phyloP scores from a whole-genome alignment of 495 filamentous ascomycete genomes.

The Astrothelium macrocarpum region DNA sequence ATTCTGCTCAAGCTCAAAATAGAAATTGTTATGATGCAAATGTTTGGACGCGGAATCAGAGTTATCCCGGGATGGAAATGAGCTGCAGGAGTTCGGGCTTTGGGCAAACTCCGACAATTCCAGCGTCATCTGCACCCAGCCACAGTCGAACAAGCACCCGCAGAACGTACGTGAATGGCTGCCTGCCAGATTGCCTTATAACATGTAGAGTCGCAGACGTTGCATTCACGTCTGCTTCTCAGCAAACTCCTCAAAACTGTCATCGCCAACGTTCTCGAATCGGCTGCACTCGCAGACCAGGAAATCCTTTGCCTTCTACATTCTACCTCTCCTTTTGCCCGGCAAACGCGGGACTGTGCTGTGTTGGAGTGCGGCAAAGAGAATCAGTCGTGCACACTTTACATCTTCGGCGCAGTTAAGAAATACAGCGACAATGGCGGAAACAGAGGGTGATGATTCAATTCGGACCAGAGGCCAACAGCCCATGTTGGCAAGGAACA shows the following conservation, averaged over 20 bases:
- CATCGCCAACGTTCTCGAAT: neutral
- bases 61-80: too few species aligned
- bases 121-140: too few species aligned
- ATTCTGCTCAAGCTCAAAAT: too few species aligned
- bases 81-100: too few species aligned
- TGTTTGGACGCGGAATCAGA: too few species aligned
- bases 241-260: neutral
- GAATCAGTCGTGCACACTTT: neutral
- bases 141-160: too few species aligned
- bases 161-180: neutral
- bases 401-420: neutral
- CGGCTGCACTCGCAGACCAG: neutral
- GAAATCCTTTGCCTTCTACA: neutral
- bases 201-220: neutral
- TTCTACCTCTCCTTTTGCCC: neutral
- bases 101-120: too few species aligned
- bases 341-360: too few species aligned
- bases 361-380: too few species aligned
- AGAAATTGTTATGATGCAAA: too few species aligned
- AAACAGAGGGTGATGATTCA: neutral
- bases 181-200: neutral
- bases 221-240: neutral
- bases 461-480: slow-evolving; percentile 17
- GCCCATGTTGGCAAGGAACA: slow-evolving; percentile 45
- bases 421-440: neutral